These are phyloP conservation scores for Colletotrichum sp. DNA, from an alignment of 2,329 filamentous ascomycete species.

Conservation along the genomic window DNA sequence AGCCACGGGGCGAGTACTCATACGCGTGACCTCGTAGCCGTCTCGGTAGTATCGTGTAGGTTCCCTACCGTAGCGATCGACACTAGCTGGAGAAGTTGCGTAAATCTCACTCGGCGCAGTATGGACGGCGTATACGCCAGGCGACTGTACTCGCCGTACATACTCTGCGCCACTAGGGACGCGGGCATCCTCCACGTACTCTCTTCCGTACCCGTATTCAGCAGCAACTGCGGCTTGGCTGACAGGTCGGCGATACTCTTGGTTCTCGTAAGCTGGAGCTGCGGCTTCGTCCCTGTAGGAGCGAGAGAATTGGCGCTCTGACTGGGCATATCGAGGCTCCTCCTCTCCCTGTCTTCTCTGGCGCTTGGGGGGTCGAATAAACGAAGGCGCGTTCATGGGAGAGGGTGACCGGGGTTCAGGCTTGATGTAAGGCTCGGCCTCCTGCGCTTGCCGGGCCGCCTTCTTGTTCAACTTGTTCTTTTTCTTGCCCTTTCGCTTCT, in stretches of 20 bases:
- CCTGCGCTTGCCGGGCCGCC: conserved; percentile 53
- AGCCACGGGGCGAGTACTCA: conserved; percentile 53
- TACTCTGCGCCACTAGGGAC: conserved; percentile 35
- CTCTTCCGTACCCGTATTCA: conserved; percentile 32
- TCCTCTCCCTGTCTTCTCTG: conserved; percentile 47
- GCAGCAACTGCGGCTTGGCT: conserved; percentile 11
- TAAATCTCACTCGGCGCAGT: conserved; percentile 42
- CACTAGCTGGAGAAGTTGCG: conserved; percentile 45
- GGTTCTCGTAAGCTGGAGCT: conserved; percentile 31
- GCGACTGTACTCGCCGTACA: conserved; percentile 41
- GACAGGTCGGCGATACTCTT: conserved; percentile 27
- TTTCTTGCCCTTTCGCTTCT: conserved; percentile 57
- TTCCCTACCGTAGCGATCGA: conserved; percentile 46
- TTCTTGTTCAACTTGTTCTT: conserved; percentile 55
- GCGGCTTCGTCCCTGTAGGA: conserved; percentile 33
- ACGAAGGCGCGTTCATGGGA: conserved; percentile 57
- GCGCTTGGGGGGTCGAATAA: conserved; percentile 61
- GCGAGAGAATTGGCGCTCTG: conserved; percentile 33
- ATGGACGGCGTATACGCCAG: conserved; percentile 38
- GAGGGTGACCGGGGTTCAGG: conserved; percentile 69
- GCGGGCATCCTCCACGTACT: conserved; percentile 37
- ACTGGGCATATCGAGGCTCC: conserved; percentile 49
- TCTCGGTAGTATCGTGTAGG: conserved; percentile 49
- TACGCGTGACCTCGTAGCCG: conserved; percentile 44
- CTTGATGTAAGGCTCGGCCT: conserved; percentile 61